phyloP scores from a whole-genome alignment of 2,329 filamentous ascomycete species.

The Zymoseptoria tritici region DNA sequence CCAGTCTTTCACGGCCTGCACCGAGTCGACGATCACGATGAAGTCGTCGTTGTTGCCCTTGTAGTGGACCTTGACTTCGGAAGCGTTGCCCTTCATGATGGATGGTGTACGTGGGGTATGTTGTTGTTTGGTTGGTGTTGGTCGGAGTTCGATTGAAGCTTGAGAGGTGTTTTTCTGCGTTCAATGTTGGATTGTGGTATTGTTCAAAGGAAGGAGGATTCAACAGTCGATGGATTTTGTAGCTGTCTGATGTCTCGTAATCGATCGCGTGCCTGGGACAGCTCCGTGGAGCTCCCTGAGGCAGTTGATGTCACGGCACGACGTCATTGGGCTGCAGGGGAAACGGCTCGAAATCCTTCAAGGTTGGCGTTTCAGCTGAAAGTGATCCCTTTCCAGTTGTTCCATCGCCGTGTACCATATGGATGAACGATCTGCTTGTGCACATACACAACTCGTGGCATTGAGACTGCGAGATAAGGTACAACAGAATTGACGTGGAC shows the following conservation, averaged over 20 bases:
- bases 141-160: background rate
- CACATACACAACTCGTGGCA: too few relatives aligned
- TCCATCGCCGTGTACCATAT: background rate
- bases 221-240: slow-evolving; percentile 4
- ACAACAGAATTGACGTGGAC: too few relatives aligned
- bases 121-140: background rate
- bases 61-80: slow-evolving; percentile 74
- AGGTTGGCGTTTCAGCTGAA: background rate
- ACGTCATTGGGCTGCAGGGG: background rate
- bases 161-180: background rate
- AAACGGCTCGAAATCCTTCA: background rate
- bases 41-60: slow-evolving; percentile 67
- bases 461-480: too few relatives aligned
- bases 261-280: background rate
- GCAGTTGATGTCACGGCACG: background rate
- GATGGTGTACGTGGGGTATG: slow-evolving; percentile 2
- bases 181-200: background rate
- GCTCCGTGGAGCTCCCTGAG: background rate
- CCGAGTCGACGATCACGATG: slow-evolving; percentile 56
- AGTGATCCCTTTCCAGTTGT: background rate
- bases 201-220: slow-evolving; percentile 4
- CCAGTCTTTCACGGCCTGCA: slow-evolving; percentile 69
- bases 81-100: slow-evolving; percentile 56
- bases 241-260: slow-evolving; percentile 5
- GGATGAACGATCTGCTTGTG: too few relatives aligned